Conservation (phyloP, 192 early-diverging fungal species). For the Coemansia javaensis region DNA sequence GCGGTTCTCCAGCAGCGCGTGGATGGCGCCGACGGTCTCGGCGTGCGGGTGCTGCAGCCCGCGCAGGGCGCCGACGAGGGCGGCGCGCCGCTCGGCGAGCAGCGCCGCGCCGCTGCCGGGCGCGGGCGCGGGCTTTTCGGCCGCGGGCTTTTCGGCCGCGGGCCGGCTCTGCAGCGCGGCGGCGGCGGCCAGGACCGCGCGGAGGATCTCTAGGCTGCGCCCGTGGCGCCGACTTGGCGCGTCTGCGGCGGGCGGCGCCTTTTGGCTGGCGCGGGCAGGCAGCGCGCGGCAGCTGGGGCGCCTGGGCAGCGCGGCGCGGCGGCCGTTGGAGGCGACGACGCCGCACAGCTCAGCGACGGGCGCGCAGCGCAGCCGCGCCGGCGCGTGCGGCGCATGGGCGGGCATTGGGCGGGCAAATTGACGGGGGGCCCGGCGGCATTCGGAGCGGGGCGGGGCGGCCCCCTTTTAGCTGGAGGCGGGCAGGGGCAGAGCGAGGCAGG, state of each 20-base stretch:
- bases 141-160: neutral
- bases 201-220: conserved; percentile 37
- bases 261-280: conserved; percentile 5
- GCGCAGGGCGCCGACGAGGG: conserved; percentile 18
- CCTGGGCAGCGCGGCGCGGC: conserved; percentile 6
- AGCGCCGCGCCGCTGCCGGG: conserved; percentile 4
- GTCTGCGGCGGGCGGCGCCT: too few relatives aligned
- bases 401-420: conserved; percentile 1
- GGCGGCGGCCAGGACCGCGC: conserved; percentile 7
- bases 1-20: conserved; percentile 36
- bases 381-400: conserved; percentile 4
- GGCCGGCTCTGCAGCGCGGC: too few relatives aligned
- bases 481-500: too few relatives aligned
- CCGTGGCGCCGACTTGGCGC: too few relatives aligned
- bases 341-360: conserved; percentile 32
- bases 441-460: too few relatives aligned
- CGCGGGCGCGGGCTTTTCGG: neutral
- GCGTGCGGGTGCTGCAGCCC: conserved; percentile 32
- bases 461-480: too few relatives aligned
- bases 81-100: conserved; percentile 13
- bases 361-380: conserved; percentile 18
- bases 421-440: too few relatives aligned
- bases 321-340: conserved; percentile 27
- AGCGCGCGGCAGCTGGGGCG: neutral
- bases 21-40: conserved; percentile 21